Conservation (phyloP, 768 basidiomycete genomes). For the Neoboletus brunneissimus region DNA sequence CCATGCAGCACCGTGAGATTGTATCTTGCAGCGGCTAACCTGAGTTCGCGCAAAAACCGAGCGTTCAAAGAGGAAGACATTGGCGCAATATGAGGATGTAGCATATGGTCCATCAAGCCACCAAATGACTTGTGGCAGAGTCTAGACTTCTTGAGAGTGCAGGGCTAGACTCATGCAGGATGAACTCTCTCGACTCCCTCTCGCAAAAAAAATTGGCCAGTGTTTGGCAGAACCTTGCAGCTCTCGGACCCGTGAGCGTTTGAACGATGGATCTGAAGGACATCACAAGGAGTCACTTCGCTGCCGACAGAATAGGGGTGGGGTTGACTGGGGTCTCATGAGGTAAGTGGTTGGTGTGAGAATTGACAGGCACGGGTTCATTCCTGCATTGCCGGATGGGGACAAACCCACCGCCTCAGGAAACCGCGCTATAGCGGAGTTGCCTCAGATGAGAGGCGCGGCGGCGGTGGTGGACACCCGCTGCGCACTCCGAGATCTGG, state of each 20-base stretch:
- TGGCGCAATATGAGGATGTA: constrained; percentile 4
- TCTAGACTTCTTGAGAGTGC: constrained; percentile 5
- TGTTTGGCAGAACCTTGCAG: not conserved
- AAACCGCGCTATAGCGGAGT: constrained; percentile 13
- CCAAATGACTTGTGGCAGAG: constrained; percentile 26
- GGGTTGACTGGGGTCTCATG: not conserved
- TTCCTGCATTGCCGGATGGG: constrained; percentile 9
- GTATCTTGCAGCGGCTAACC: not conserved
- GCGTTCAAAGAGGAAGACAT: not conserved
- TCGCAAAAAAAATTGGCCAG: not conserved
- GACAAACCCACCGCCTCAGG: constrained; percentile 11
- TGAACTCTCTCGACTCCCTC: not conserved
- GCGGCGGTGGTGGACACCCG: constrained; percentile 12
- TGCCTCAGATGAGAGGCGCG: constrained; percentile 9
- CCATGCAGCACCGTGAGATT: constrained; percentile 16
- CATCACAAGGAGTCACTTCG: constrained; percentile 11
- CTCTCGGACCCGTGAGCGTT: constrained; percentile 18
- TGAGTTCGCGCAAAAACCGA: not conserved
- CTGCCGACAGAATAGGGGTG: constrained; percentile 3
- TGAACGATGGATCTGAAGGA: constrained; percentile 6
- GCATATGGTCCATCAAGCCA: constrained; percentile 25
- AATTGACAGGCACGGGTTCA: constrained; percentile 10
- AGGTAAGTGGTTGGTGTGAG: constrained; percentile 6
- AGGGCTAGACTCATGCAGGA: not conserved
- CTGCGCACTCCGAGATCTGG: constrained; percentile 18